Evolutionary conservation across 106 monocot genomes (phyloP).

Genomic region (Allium fistulosum): DNA sequence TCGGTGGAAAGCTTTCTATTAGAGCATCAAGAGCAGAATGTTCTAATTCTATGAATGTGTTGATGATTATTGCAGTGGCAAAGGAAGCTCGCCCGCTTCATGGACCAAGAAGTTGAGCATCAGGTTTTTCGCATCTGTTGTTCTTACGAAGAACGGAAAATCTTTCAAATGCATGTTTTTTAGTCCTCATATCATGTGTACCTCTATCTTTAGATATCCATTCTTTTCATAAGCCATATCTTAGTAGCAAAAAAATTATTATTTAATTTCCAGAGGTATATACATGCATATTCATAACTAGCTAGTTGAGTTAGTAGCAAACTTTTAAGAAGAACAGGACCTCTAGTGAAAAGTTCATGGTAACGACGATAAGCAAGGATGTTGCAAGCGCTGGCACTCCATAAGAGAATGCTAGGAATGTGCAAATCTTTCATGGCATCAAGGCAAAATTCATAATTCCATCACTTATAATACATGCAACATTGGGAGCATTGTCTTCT

Average conservation of each 20-base stretch:
- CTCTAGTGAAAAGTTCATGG: slow-evolving; percentile 1
- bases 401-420: not conserved
- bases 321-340: not conserved
- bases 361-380: not conserved
- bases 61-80: no score
- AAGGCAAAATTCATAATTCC: slow-evolving; percentile 17
- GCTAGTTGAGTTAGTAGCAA: not conserved
- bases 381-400: not conserved
- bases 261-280: not conserved
- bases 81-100: not conserved
- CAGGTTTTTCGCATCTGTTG: not conserved
- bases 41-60: no score
- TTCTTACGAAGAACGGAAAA: not conserved
- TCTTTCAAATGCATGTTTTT: slow-evolving; percentile 4
- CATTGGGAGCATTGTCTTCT: not conserved
- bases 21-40: no score
- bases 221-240: not conserved
- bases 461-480: slow-evolving; percentile 11
- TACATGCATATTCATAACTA: not conserved
- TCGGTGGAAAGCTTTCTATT: no score
- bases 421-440: slow-evolving; percentile 9
- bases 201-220: not conserved
- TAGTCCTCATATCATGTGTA: not conserved
- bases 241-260: not conserved
- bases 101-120: slow-evolving; percentile 1